Conservation (phyloP, 306 rosid species). For the Mimosa bimucronata region DNA sequence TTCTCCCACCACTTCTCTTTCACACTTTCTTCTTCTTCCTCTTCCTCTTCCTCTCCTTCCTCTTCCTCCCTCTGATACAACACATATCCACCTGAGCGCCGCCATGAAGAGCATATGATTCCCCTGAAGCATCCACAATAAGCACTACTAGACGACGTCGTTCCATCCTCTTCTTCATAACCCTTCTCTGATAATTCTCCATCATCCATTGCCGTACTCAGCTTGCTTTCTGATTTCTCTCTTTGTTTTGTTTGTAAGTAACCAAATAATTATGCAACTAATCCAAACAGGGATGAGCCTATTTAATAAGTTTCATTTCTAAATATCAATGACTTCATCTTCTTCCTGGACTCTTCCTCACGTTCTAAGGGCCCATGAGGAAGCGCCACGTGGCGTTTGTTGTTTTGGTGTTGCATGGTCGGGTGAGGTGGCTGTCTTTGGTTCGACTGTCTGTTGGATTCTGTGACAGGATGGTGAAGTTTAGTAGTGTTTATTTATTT, state of each 20-base stretch:
- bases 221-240: not conserved
- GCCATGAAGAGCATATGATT: not conserved
- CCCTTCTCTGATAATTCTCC: not conserved
- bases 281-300: not conserved
- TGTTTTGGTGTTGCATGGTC: too few relatives aligned
- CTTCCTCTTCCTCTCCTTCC: not conserved
- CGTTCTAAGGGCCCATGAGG: not conserved
- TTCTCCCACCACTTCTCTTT: conserved; percentile 31
- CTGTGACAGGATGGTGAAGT: not conserved
- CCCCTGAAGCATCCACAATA: conserved; percentile 37
- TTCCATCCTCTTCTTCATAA: conserved; percentile 28
- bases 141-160: not conserved
- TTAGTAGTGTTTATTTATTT: too few relatives aligned
- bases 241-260: not conserved
- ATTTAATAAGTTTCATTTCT: not conserved
- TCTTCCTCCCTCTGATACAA: conserved; percentile 2
- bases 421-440: not conserved
- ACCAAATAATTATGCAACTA: not conserved
- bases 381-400: conserved; percentile 1
- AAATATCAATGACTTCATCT: not conserved
- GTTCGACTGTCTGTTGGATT: not conserved
- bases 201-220: not conserved
- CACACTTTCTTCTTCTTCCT: not conserved
- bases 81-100: conserved; percentile 23
- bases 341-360: not conserved